Conservation (phyloP, 768 basidiomycete species). For the Pulveroboletus sp. region DNA sequence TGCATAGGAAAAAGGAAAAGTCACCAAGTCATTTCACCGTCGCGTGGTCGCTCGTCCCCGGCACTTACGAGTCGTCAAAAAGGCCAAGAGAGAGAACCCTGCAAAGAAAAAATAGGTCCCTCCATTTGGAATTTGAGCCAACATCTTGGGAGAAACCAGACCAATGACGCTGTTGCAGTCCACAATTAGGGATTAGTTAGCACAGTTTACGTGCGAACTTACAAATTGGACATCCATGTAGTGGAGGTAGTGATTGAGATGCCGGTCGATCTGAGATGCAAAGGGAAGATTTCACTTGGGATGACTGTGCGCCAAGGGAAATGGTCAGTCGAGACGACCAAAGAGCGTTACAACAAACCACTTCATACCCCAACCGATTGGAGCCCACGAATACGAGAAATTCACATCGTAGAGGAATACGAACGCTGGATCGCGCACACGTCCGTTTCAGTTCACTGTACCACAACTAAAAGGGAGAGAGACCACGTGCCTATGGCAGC, state of each 20-base stretch:
- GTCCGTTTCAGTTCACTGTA: slow-evolving; percentile 8
- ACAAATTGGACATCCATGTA: slow-evolving; percentile 40
- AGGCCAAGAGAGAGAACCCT: slow-evolving; percentile 23
- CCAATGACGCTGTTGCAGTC: slow-evolving; percentile 22
- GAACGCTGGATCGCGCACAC: slow-evolving; percentile 27
- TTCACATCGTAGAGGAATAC: slow-evolving; percentile 37
- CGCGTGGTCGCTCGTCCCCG: not conserved
- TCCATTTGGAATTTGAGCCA: slow-evolving; percentile 17
- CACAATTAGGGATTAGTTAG: not conserved
- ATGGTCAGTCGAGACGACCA: not conserved
- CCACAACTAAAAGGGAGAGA: slow-evolving; percentile 8
- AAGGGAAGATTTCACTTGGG: slow-evolving; percentile 39
- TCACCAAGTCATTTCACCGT: not conserved
- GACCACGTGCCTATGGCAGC: slow-evolving; percentile 26
- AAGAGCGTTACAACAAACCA: not conserved
- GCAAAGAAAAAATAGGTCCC: slow-evolving; percentile 29
- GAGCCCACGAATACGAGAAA: slow-evolving; percentile 33
- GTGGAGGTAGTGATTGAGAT: slow-evolving; percentile 39
- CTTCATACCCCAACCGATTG: slow-evolving; percentile 26
- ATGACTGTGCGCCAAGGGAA: slow-evolving; percentile 26
- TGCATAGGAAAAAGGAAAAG: not conserved
- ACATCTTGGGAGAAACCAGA: slow-evolving; percentile 27
- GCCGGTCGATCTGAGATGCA: slow-evolving; percentile 38
- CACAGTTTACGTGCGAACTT: not conserved
- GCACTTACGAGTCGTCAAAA: slow-evolving; percentile 27